phyloP scores from a whole-genome alignment of 352 stramenopile species.

The Phytophthora litchii region DNA sequence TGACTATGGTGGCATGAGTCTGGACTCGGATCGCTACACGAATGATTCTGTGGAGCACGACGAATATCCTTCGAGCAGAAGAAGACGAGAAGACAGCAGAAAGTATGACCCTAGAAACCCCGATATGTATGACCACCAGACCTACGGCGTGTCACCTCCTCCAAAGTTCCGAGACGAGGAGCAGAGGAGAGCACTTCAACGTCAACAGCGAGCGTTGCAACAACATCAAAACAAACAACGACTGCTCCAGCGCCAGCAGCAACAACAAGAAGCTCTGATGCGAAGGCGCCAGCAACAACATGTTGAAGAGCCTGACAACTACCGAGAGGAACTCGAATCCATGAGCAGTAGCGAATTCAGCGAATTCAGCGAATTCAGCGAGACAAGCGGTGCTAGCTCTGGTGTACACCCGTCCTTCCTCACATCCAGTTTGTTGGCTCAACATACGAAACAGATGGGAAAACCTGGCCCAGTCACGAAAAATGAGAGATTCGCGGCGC shows the following conservation, averaged over 20 bases:
- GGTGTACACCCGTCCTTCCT: constrained; percentile 31
- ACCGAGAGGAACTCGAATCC: constrained; percentile 14
- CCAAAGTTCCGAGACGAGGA: constrained; percentile 27
- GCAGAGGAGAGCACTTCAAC: constrained; percentile 31
- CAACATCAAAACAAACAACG: constrained; percentile 36
- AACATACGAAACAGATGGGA: constrained; percentile 58
- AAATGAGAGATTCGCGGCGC: constrained; percentile 20
- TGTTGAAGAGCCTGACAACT: constrained; percentile 17
- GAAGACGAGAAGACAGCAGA: constrained; percentile 20
- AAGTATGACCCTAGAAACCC: constrained; percentile 35
- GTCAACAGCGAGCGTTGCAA: constrained; percentile 39
- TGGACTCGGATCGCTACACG: constrained; percentile 25
- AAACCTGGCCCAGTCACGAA: constrained; percentile 45
- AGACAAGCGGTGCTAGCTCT: constrained; percentile 27
- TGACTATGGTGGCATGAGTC: constrained; percentile 16
- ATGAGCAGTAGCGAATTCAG: constrained; percentile 41
- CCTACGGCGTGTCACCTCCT: constrained; percentile 24
- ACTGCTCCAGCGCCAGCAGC: constrained; percentile 33
- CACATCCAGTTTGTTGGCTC: constrained; percentile 54
- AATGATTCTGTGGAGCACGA: constrained; percentile 30
- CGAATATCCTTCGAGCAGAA: constrained; percentile 20
- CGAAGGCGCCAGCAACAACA: constrained; percentile 24
- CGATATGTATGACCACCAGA: constrained; percentile 34
- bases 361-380: constrained; percentile 46
- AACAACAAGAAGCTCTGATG: constrained; percentile 29